Evolutionary conservation across 108 stramenopile species (phyloP), one percentile per base, ranked within the genome.

Genomic region (Cyclotella cryptica): DNA sequence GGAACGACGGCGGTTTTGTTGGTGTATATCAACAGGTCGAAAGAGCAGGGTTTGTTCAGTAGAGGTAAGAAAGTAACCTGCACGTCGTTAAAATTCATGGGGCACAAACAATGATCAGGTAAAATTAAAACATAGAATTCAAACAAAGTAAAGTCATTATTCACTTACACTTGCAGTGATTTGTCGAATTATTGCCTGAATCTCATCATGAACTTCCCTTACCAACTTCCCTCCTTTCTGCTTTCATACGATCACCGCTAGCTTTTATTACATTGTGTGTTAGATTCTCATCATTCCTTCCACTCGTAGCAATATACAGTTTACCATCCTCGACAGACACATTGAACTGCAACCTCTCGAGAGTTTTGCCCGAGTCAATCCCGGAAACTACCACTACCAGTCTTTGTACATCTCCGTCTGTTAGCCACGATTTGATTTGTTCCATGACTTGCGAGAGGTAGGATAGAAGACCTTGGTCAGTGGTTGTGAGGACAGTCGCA

Each of bases 311-410:
- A 21, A 7, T 30, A 18, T 39, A 24, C 8, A 41, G 22, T 30
- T 49, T 70, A 19, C 68, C 85, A 45, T 79, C 84, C 21, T 81
- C 89, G 22, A 96, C 81, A n/a, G 82, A 60, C 10, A 98, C 96
- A 79, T 97, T 94, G 88, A 99, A 99, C 63, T 97, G 97, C 99
- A 98, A 99, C 21, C 99, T 90, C 71, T 99, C 99, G 69, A 99
- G 85, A 19, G 96, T 98, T 53, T 98, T 94, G 19, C 93, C 93
- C 22, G 91, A 92, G 76, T 98, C 98, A 15, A 94, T 88, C 10
- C 99, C 99, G 27, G 90, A 88, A 14, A 99, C 95, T 35, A 98
- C 99, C n/a, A 98, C 86, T 9, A 98, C 98, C 24, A 99, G 72
- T 22, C 97, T 88, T 70, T 98, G 97, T 28, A 99, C 91, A 57